Base-by-base conservation (phyloP, 768 basidiomycete species). In the Lactarius vividus region DNA sequence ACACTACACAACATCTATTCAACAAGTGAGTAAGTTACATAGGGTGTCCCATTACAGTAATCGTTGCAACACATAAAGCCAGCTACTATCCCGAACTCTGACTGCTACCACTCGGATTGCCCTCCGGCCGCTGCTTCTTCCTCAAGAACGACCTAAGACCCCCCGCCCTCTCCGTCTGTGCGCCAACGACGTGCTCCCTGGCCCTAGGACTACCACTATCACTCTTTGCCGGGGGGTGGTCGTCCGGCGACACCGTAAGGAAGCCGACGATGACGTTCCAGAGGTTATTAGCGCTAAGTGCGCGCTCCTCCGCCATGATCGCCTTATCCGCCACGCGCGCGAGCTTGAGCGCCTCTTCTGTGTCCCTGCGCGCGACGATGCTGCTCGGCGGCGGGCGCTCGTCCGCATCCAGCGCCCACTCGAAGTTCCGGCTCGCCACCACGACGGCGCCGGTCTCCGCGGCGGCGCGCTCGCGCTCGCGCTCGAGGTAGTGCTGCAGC, bases 371-470 rank as follows among this genome's bases (percentile, higher is more conserved):
- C n/a, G 91, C 87, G 37, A 92, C 91, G 70, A 98, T 93, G 61
- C 94, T 95, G 71, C 89, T 92, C 3, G 96, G 91, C 4, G 96
- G 96, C 3, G 96, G 96, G 23, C 82, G 80, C 77, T 97, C 95
- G 59, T 84, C 79, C 18, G 81, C 85, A 67, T 92, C 88, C 63
- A 94, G 75, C 7, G 88, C 93, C 94, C 91, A 98, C 23, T 88
- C 86, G 88, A 92, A 94, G 33, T 81, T 84, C 88, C 88, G 91
- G 68, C 82, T 83, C 54, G 82, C 20, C 54, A 62, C 75, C 69
- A 11, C 73, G 71, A 60, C 62, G 68, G 55, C 71, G 59, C 57
- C 66, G 2, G 46, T 26, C 46, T 49, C 37, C 0, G 31, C 20
- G 18, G 72, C 49, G 49, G 70, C 71, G 66, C 74, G 69, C 39